Evolutionary conservation across 2,329 filamentous ascomycete genomes (phyloP).

Genomic region (Intubia oerlemansii): DNA sequence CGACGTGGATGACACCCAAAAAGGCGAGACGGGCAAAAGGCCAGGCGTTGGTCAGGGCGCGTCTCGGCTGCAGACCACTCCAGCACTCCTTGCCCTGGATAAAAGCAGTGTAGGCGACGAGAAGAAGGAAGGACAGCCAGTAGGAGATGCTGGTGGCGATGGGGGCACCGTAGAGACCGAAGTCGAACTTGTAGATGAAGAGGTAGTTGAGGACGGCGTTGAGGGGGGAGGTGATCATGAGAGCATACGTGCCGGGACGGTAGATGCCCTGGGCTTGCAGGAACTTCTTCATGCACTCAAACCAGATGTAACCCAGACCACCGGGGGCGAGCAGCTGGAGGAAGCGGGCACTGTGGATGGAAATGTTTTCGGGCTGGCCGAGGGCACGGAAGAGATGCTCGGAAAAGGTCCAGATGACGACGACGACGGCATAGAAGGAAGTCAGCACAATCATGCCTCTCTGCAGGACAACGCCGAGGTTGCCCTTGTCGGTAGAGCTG

Average conservation of each 20-base stretch:
- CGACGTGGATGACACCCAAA: slow-evolving; percentile 63
- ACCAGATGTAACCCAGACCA: slow-evolving; percentile 71
- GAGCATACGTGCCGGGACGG: slow-evolving; percentile 59
- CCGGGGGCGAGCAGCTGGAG: slow-evolving; percentile 56
- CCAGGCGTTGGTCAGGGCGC: slow-evolving; percentile 39
- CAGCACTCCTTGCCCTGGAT: slow-evolving; percentile 53
- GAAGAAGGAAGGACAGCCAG: slow-evolving; percentile 61
- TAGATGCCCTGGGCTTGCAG: slow-evolving; percentile 85
- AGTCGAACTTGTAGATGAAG: slow-evolving; percentile 48
- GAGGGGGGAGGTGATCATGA: slow-evolving; percentile 62
- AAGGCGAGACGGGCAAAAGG: slow-evolving; percentile 56
- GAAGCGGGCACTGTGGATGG: slow-evolving; percentile 50
- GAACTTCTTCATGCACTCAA: slow-evolving; percentile 71
- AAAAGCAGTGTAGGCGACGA: slow-evolving; percentile 53
- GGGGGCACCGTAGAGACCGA: slow-evolving; percentile 61
- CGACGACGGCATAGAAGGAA: slow-evolving; percentile 51
- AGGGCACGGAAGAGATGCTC: slow-evolving; percentile 52
- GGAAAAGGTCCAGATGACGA: slow-evolving; percentile 47
- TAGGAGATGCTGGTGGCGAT: slow-evolving; percentile 69
- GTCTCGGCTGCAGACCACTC: slow-evolving; percentile 46
- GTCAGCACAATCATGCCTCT: slow-evolving; percentile 52
- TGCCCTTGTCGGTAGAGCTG: slow-evolving; percentile 55
- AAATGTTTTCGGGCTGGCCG: slow-evolving; percentile 61
- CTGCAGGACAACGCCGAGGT: slow-evolving; percentile 61
- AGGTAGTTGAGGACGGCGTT: slow-evolving; percentile 65